Percentiles rank a stretch among this genome's conserved stretches.
These are phyloP conservation scores for Brasilioporus rufonigricans DNA, from an alignment of 768 basidiomycete species.

Conservation along the genomic window DNA sequence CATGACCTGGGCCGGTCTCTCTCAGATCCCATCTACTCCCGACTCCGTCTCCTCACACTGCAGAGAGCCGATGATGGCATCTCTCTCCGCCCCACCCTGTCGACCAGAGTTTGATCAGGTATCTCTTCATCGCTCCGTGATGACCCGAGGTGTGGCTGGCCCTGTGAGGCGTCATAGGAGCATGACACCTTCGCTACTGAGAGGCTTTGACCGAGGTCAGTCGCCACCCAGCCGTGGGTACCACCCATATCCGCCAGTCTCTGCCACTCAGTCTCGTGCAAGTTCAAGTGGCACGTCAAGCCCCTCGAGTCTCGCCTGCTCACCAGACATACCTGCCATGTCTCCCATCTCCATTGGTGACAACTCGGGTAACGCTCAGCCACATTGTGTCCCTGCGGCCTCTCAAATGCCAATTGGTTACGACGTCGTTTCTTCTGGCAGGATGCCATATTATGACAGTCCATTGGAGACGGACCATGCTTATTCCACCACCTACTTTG, in stretches of 20 bases:
- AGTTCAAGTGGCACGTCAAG: constrained; percentile 30
- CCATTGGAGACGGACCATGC: constrained; percentile 20
- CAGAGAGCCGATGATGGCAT: constrained; percentile 43
- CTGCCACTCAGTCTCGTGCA: constrained; percentile 27
- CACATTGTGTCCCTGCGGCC: constrained; percentile 22
- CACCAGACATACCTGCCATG: constrained; percentile 27
- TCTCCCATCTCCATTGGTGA: constrained; percentile 19
- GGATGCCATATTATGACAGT: constrained; percentile 29
- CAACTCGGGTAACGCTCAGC: constrained; percentile 8
- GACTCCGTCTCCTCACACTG: constrained; percentile 32
- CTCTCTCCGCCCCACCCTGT: constrained; percentile 62
- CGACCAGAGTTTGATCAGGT: constrained; percentile 60
- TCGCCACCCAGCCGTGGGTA: constrained; percentile 50
- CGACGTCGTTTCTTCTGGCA: constrained; percentile 24
- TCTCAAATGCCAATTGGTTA: constrained; percentile 21
- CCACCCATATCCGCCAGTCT: constrained; percentile 49
- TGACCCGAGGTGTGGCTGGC: constrained; percentile 41
- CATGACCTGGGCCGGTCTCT: constrained; percentile 23
- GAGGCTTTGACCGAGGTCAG: constrained; percentile 48
- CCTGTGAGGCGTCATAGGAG: constrained; percentile 70
- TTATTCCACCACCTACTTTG: constrained; percentile 22
- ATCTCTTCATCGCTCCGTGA: constrained; percentile 24
- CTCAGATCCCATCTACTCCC: constrained; percentile 13
- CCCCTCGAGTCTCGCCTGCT: constrained; percentile 27
- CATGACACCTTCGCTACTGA: constrained; percentile 67